phyloP scores from a whole-genome alignment of 768 basidiomycete species.

The Kwoniella newhampshirensis region DNA sequence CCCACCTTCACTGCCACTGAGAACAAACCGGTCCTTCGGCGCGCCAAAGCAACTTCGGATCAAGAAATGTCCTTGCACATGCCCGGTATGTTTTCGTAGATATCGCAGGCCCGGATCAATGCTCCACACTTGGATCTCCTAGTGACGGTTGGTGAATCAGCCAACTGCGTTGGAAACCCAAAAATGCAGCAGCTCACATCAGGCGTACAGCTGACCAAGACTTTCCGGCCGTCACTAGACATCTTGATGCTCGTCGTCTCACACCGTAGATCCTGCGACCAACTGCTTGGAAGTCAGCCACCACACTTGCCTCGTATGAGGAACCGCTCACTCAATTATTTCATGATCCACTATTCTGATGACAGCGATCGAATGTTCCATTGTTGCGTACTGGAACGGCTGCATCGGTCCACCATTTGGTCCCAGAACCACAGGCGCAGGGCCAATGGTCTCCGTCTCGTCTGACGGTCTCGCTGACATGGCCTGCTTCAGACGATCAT shows the following conservation, averaged over 20 bases:
- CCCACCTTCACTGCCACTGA: slow-evolving; percentile 93
- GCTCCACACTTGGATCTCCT: slow-evolving; percentile 92
- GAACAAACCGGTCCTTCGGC: slow-evolving; percentile 77
- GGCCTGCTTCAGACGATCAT: slow-evolving; percentile 35
- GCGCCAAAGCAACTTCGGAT: slow-evolving; percentile 95
- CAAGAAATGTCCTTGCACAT: slow-evolving; percentile 76
- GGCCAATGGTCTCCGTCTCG: slow-evolving; percentile 11
- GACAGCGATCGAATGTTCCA: slow-evolving; percentile 41
- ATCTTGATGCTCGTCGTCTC: slow-evolving; percentile 86
- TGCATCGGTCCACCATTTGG: slow-evolving; percentile 8
- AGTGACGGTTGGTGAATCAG: background rate
- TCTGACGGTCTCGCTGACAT: slow-evolving; percentile 35
- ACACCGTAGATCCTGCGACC: slow-evolving; percentile 47
- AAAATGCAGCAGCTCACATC: slow-evolving; percentile 62
- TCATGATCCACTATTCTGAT: slow-evolving; percentile 33
- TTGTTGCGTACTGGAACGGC: slow-evolving; percentile 34
- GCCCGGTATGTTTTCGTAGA: slow-evolving; percentile 79
- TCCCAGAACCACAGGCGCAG: slow-evolving; percentile 13
- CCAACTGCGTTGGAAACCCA: background rate
- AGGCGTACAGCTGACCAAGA: slow-evolving; percentile 81
- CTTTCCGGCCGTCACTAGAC: slow-evolving; percentile 79
- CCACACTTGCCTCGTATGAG: background rate
- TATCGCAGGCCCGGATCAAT: slow-evolving; percentile 65
- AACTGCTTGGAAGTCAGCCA: slow-evolving; percentile 3
- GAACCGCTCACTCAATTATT: slow-evolving; percentile 35